These are phyloP conservation scores for Amesomyces nigricolor DNA, from an alignment of 2,329 filamentous ascomycete genomes.

Conservation along the genomic window DNA sequence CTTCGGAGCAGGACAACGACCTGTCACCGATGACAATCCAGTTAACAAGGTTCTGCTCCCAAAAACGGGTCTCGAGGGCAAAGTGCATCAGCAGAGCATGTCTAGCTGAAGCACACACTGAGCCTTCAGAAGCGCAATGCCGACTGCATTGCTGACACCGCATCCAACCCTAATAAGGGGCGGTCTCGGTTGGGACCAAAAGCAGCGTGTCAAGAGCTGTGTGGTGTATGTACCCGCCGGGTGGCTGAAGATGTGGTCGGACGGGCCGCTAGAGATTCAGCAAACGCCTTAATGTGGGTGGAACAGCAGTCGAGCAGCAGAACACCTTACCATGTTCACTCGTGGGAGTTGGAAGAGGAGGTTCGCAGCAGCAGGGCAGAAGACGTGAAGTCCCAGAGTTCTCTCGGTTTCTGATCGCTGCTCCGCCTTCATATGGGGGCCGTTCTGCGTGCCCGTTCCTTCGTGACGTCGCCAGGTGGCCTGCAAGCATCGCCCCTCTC, in stretches of 20 bases:
- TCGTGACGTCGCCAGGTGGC: slow-evolving; percentile 18
- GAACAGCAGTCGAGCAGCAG: neutral
- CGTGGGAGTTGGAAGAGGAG: neutral
- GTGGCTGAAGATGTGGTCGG: neutral
- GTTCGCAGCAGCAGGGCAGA: neutral
- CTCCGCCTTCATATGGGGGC: slow-evolving; percentile 18
- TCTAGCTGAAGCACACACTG: slow-evolving; percentile 9
- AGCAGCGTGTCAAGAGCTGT: neutral
- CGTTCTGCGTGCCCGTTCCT: slow-evolving; percentile 10
- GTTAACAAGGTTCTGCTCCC: slow-evolving; percentile 8
- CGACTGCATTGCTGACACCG: neutral
- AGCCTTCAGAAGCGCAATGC: neutral
- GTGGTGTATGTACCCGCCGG: slow-evolving; percentile 4
- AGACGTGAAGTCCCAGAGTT: neutral
- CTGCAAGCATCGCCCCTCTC: neutral
- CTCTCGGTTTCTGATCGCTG: slow-evolving; percentile 22
- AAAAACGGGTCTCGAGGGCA: neutral
- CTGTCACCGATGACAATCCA: slow-evolving; percentile 18
- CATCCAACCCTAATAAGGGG: neutral
- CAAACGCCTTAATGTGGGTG: slow-evolving; percentile 2
- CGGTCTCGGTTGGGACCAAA: neutral
- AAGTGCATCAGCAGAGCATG: neutral
- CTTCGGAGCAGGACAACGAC: neutral
- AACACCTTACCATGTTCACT: neutral
- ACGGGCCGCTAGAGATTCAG: slow-evolving; percentile 1